These are phyloP conservation scores for Aspergillus alliaceus DNA, from an alignment of 2,329 filamentous ascomycete genomes.

Conservation along the genomic window DNA sequence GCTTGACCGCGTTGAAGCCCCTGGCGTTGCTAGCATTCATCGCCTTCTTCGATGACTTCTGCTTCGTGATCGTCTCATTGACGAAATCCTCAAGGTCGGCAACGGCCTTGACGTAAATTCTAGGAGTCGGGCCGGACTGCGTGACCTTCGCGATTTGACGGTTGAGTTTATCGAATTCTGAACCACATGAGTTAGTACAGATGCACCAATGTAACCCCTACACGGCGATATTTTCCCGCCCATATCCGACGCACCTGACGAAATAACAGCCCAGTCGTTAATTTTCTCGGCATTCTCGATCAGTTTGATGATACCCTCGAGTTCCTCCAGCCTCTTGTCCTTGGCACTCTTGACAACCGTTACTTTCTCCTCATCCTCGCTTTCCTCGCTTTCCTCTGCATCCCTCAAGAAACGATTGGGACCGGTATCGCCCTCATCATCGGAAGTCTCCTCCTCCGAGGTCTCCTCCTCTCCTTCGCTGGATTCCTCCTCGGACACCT, in stretches of 20 bases:
- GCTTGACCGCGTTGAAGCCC: conserved; percentile 94
- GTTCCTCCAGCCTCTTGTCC: conserved; percentile 92
- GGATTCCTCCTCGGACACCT: conserved; percentile 56
- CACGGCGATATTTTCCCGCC: neutral
- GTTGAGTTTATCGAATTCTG: conserved; percentile 94
- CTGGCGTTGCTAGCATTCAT: conserved; percentile 96
- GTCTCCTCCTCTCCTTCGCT: conserved; percentile 58
- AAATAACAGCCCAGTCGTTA: conserved; percentile 93
- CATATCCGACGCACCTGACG: conserved; percentile 63
- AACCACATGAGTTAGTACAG: conserved; percentile 15
- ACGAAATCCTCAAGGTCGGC: conserved; percentile 92
- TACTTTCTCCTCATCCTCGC: conserved; percentile 80
- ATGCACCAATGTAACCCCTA: neutral
- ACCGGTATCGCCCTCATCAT: conserved; percentile 62
- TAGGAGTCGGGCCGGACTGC: conserved; percentile 76
- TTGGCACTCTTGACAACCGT: conserved; percentile 95
- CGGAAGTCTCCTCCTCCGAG: conserved; percentile 56
- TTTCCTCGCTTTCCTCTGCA: conserved; percentile 73
- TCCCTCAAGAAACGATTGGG: conserved; percentile 82
- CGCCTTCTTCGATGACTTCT: conserved; percentile 95
- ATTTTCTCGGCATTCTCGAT: conserved; percentile 99
- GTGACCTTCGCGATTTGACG: conserved; percentile 78
- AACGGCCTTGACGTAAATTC: conserved; percentile 88
- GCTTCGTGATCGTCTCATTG: conserved; percentile 90
- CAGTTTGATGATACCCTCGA: conserved; percentile 82